Evolutionary conservation across 768 basidiomycete species (phyloP).

Genomic region (Botryobasidium botryosum): DNA sequence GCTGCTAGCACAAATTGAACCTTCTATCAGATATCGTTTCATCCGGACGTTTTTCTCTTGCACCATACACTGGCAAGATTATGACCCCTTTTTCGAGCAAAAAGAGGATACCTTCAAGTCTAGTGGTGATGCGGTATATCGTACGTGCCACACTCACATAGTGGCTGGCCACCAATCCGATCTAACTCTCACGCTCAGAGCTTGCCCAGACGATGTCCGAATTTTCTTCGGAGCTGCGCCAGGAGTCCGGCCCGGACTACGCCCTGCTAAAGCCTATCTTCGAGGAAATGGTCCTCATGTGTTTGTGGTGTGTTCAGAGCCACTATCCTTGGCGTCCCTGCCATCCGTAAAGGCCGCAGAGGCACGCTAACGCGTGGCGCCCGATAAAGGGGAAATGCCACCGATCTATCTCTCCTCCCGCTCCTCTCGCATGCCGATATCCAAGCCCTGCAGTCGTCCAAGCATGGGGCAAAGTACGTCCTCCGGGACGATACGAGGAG

Average conservation of each 20-base stretch:
- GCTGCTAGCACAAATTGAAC: neutral
- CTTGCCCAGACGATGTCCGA: conserved; percentile 59
- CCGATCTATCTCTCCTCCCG: conserved; percentile 82
- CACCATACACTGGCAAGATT: conserved; percentile 50
- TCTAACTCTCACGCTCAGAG: conserved; percentile 26
- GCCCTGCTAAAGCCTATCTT: conserved; percentile 48
- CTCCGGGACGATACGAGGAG: conserved; percentile 63
- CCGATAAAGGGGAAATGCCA: conserved; percentile 73
- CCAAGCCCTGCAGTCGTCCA: conserved; percentile 34
- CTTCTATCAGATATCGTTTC: conserved; percentile 52
- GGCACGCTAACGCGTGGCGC: too few species aligned
- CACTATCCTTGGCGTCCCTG: neutral
- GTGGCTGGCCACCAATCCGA: conserved; percentile 1
- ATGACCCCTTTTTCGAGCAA: conserved; percentile 69
- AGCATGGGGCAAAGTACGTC: conserved; percentile 67
- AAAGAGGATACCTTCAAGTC: conserved; percentile 72
- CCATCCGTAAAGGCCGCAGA: too few species aligned
- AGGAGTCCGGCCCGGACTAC: conserved; percentile 23
- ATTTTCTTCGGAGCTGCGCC: conserved; percentile 29
- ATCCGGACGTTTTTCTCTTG: conserved; percentile 54
- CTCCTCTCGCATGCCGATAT: conserved; percentile 74
- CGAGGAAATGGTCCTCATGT: conserved; percentile 79
- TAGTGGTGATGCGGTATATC: conserved; percentile 57
- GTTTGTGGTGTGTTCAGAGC: conserved; percentile 44
- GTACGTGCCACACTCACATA: conserved; percentile 27